Conservation (phyloP, 163 green algal genomes). For the Prototheca wickerhamii region DNA sequence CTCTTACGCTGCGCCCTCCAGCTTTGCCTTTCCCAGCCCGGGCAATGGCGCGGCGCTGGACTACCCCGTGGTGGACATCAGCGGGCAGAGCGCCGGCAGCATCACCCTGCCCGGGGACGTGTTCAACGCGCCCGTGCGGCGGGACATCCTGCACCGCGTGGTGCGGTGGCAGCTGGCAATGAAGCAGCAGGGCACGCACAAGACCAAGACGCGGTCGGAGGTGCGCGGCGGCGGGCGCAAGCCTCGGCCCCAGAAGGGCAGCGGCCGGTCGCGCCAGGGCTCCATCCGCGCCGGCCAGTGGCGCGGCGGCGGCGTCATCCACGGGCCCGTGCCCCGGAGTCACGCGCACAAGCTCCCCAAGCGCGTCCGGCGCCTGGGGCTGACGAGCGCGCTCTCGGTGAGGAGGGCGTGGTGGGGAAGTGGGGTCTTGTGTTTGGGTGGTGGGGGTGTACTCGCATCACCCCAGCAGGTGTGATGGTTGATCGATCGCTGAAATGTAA, state of each 20-base stretch:
- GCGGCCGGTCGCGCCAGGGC: slow-evolving; percentile 66
- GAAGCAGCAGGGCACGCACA: slow-evolving; percentile 83
- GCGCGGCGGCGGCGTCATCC: slow-evolving; percentile 66
- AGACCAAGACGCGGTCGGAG: slow-evolving; percentile 62
- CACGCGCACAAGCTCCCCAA: slow-evolving; percentile 69
- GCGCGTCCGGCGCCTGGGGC: slow-evolving; percentile 66
- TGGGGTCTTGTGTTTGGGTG: background rate
- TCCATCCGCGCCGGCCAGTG: slow-evolving; percentile 74
- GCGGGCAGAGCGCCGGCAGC: slow-evolving; percentile 32
- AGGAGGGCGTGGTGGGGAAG: background rate
- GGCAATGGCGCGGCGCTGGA: background rate
- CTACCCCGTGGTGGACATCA: slow-evolving; percentile 11
- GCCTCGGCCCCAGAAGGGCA: slow-evolving; percentile 78
- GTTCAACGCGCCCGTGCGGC: slow-evolving; percentile 60
- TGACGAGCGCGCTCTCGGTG: slow-evolving; percentile 72
- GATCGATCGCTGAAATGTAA: too few relatives aligned
- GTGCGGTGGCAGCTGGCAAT: slow-evolving; percentile 85
- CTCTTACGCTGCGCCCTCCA: background rate
- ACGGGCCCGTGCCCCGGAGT: slow-evolving; percentile 65
- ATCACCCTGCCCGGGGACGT: slow-evolving; percentile 54
- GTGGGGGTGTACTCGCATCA: too few relatives aligned
- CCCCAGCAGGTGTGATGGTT: too few relatives aligned
- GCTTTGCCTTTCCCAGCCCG: too few relatives aligned
- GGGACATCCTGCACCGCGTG: slow-evolving; percentile 85
- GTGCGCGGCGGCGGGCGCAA: slow-evolving; percentile 77